Evolutionary conservation across 1,284 basidiomycete species (phyloP), one percentile per base, ranked within the genome.

Genomic region (Trametes sp.): DNA sequence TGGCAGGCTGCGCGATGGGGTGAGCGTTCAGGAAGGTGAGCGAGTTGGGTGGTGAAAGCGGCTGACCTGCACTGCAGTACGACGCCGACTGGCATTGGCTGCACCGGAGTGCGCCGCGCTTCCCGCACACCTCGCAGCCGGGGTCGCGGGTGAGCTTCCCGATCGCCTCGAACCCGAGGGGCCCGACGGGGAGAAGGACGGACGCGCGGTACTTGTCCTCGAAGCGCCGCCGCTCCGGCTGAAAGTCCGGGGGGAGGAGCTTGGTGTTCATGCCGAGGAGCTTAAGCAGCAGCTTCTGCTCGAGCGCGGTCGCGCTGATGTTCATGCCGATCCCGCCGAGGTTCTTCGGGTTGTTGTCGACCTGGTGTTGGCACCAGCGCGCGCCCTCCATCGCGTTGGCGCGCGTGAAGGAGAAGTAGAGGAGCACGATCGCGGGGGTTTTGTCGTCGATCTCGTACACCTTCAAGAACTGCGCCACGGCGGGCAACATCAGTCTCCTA

Each of bases 1-100:
- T 82, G 80, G 57, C 80, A 81, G 49, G 77, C 81, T 81, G 65
- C 0, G 31, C n/a, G n/a, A n/a, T n/a, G n/a, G n/a, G n/a, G n/a
- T n/a, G n/a, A n/a, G 24, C 31, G 29, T 11, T n/a, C 42, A 28
- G n/a, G 8, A 24, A 9, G 23, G 23, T 31, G 26, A 33, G 26
- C 10, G n/a, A 29, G n/a, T n/a, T n/a, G n/a, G n/a, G n/a, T n/a
- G n/a, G n/a, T n/a, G n/a, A 21, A 4, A 21, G n/a, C 23, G 2
- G 51, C 72, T 38, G 48, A 78, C 77, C 73, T 58, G 64, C 63
- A 21, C 76, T 71, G 59, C 80, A 82, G 63, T 82, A 82, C 2
- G 73, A 64, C 10, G 74, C 77, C 0, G 75, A 72, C 24, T 78
- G 71, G 58, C 80, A 82, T 42, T 73, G 73, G 1, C 74, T 59